Percentiles rank a stretch among this genome's conserved stretches.
phyloP scores from a whole-genome alignment of 805 yeast species.

The Saccharomycopsis lassenensis region DNA sequence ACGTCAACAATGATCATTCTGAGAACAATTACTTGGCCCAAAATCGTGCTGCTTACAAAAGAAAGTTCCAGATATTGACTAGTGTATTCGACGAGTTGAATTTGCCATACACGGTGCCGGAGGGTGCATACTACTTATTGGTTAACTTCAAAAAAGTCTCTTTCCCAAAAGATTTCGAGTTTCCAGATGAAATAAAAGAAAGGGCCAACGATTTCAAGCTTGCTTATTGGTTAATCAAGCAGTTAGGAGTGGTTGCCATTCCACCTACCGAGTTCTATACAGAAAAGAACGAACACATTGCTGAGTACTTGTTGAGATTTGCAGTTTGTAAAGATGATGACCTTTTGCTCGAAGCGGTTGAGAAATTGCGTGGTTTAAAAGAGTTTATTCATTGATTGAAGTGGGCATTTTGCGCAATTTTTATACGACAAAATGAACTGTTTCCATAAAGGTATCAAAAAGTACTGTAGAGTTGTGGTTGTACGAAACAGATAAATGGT shows the following conservation, averaged over 20 bases:
- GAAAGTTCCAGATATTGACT: conserved; percentile 66
- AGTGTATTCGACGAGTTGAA: conserved; percentile 76
- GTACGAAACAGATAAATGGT: too few species aligned
- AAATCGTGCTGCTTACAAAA: conserved; percentile 56
- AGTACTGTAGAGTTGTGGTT: too few species aligned
- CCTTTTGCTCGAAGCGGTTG: conserved; percentile 71
- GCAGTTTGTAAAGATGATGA: conserved; percentile 93
- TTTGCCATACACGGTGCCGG: conserved; percentile 81
- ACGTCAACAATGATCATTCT: conserved; percentile 33
- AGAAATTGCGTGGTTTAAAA: conserved; percentile 58
- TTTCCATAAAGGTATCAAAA: too few species aligned
- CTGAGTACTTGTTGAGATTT: conserved; percentile 80
- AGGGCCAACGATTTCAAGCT: conserved; percentile 79
- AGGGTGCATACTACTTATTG: conserved; percentile 87
- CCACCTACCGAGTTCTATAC: conserved; percentile 95
- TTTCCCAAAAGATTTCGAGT: conserved; percentile 61
- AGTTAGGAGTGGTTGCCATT: conserved; percentile 88
- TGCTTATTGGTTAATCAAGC: conserved; percentile 88
- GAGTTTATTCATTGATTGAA: too few species aligned
- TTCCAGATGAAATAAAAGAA: conserved; percentile 55
- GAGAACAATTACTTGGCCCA: conserved; percentile 54
- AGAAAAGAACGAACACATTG: conserved; percentile 57
- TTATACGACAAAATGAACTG: too few species aligned
- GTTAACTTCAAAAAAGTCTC: conserved; percentile 79
- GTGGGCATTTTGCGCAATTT: too few species aligned